Evolutionary conservation across 306 rosid genomes (phyloP).

Genomic region (Cicer cuneatum): DNA sequence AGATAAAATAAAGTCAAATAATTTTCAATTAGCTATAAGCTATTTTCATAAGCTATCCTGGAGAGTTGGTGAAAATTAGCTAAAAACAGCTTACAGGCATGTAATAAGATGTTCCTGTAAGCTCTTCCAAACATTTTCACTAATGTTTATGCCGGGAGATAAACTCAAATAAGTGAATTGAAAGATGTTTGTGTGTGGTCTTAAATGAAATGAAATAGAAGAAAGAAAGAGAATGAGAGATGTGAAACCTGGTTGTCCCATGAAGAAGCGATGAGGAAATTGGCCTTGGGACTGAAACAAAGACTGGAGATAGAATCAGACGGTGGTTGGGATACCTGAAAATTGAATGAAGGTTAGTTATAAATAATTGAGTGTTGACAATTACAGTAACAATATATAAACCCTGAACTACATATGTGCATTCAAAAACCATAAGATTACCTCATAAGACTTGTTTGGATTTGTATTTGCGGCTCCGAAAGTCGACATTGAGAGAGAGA

Average conservation of each 20-base stretch:
- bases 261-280: constrained; percentile 74
- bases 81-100: too few relatives aligned
- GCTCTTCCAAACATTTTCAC: too few relatives aligned
- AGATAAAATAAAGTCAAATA: too few relatives aligned
- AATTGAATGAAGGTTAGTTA: neutral
- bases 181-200: too few relatives aligned
- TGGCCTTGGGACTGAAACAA: constrained; percentile 77
- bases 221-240: neutral
- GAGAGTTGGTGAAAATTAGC: too few relatives aligned
- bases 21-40: too few relatives aligned
- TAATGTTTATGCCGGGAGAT: too few relatives aligned
- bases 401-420: neutral
- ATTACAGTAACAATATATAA: too few relatives aligned
- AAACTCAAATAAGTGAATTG: too few relatives aligned
- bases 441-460: constrained; percentile 71
- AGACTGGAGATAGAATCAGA: constrained; percentile 77
- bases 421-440: neutral
- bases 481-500: constrained; percentile 38
- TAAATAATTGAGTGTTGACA: neutral
- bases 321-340: constrained; percentile 79
- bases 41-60: too few relatives aligned
- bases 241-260: constrained; percentile 85
- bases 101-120: too few relatives aligned
- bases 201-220: neutral
- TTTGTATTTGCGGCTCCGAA: constrained; percentile 55